Percentiles rank a stretch among this genome's conserved stretches.
phyloP scores from a whole-genome alignment of 2,329 filamentous ascomycete genomes.

The Huntiella savannae region DNA sequence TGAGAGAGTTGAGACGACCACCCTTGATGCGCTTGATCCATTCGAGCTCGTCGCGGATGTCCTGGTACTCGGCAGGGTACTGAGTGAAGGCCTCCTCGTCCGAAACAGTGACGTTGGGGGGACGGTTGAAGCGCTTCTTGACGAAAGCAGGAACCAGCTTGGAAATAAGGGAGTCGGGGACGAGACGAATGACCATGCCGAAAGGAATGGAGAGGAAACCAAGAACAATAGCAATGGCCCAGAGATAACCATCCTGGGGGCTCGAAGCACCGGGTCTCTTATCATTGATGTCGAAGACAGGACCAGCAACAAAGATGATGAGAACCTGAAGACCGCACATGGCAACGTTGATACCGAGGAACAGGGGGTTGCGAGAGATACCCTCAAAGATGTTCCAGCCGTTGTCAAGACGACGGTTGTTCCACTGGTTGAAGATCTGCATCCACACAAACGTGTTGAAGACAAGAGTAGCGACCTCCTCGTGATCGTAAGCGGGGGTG shows the following conservation, averaged over 20 bases:
- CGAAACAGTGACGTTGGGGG: constrained; percentile 39
- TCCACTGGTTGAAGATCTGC: constrained; percentile 98
- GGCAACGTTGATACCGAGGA: constrained; percentile 63
- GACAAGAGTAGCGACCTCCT: constrained; percentile 57
- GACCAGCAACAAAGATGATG: constrained; percentile 73
- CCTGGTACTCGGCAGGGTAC: constrained; percentile 53
- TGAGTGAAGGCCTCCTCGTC: constrained; percentile 45
- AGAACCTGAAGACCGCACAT: constrained; percentile 82
- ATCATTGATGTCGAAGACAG: constrained; percentile 50
- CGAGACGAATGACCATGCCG: constrained; percentile 59
- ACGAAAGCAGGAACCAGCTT: constrained; percentile 34
- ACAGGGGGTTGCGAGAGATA: constrained; percentile 69
- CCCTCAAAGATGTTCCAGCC: constrained; percentile 91
- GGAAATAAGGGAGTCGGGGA: constrained; percentile 53
- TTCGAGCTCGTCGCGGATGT: constrained; percentile 61
- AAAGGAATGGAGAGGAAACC: constrained; percentile 72
- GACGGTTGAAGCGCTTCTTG: constrained; percentile 26
- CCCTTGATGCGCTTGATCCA: constrained; percentile 68
- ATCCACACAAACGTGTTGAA: constrained; percentile 99
- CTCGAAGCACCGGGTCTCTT: constrained; percentile 16
- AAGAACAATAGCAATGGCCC: constrained; percentile 72
- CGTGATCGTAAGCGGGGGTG: constrained; percentile 11
- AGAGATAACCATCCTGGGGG: constrained; percentile 52
- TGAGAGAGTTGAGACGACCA: constrained; percentile 62
- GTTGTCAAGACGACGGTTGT: constrained; percentile 89